Evolutionary conservation across 2,329 filamentous ascomycete genomes (phyloP).

Genomic region (Sarocladium brachiariae): DNA sequence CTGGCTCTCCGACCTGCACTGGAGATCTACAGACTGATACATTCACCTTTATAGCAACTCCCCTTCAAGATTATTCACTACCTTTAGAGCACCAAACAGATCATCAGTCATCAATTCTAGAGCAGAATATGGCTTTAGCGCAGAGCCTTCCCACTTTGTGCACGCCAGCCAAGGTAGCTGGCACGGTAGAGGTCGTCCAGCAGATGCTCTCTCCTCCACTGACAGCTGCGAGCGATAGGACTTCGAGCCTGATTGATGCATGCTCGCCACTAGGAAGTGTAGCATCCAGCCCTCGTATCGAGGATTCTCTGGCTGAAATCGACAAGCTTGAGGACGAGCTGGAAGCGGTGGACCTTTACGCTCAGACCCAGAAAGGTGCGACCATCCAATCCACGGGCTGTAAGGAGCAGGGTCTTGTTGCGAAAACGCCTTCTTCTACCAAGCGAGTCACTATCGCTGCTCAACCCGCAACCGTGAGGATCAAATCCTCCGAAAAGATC

Average conservation of each 20-base stretch:
- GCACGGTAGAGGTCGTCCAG: conserved; percentile 24
- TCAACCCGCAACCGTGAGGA: conserved; percentile 32
- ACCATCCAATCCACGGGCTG: conserved; percentile 27
- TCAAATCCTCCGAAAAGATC: conserved; percentile 31
- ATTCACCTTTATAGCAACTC: conserved; percentile 42
- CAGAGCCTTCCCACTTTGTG: conserved; percentile 15
- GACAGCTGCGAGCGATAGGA: conserved; percentile 23
- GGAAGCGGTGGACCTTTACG: conserved; percentile 36
- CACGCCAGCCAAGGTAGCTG: conserved; percentile 22
- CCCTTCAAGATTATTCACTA: conserved; percentile 24
- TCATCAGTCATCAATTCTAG: conserved; percentile 12
- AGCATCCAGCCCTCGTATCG: conserved; percentile 43
- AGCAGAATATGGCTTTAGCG: conserved; percentile 18
- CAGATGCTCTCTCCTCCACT: conserved; percentile 26
- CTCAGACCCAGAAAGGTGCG: conserved; percentile 22
- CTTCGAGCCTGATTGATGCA: conserved; percentile 27
- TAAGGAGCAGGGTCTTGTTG: conserved; percentile 17
- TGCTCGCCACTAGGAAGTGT: conserved; percentile 23
- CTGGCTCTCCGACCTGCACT: conserved; percentile 15
- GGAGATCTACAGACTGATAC: conserved; percentile 24
- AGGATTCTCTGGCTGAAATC: conserved; percentile 57
- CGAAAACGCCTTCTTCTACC: conserved; percentile 6
- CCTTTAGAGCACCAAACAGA: conserved; percentile 14
- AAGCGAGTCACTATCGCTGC: conserved; percentile 25
- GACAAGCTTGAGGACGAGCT: conserved; percentile 56